Evolutionary conservation across 169 alveolate species (phyloP), one percentile per base, ranked within the genome.

Genomic region (Besnoitia besnoiti): DNA sequence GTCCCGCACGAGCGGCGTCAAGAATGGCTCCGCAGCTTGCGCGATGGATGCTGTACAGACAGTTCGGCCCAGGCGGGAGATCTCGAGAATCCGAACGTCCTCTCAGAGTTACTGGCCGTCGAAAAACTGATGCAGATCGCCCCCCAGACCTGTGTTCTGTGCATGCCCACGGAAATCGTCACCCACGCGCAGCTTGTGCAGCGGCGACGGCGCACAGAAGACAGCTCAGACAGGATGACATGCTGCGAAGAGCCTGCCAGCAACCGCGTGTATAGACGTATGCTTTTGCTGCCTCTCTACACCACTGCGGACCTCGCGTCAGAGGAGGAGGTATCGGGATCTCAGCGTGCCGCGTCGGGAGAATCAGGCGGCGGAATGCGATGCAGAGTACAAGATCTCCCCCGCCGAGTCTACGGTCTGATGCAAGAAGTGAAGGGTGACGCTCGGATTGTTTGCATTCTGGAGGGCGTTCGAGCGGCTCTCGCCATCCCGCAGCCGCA

Each of bases 401-500:
- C 87, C 37, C 59, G 61, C 47, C 87, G 40, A 27, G 33, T 77
- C 61, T 24, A 40, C 35, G 39, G 35, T 46, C 37, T 77, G 35
- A 21, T 77, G 59, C 62, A 2, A 21, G 87, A 77, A 44, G 3
- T 77, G 87, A 77, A 44, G 21, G 14, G 59, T 30, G 62, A 27
- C 24, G 87, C 61, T 30, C 50, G 87, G 40, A 35, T 77, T 35
- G 61, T 77, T 5, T 77, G 87, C 47, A 24, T 77, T 42, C 40
- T 77, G 37, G 47, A 77, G 40, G 87, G 87, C 59, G 59, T 77
- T 27, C 50, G 87, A 21, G 87, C 87, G 4, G 50, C 87, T 39
- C 59, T 77, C 47, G 37, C 87, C 35, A 35, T 77, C 5, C 87
- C 87, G 59, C 87, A 77, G 59, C 87, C 87, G 39, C 87, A 44